Percentiles rank a stretch among this genome's conserved stretches.
Evolutionary conservation across 306 rosid genomes (phyloP).

Genomic region (Begonia fuchsioides): DNA sequence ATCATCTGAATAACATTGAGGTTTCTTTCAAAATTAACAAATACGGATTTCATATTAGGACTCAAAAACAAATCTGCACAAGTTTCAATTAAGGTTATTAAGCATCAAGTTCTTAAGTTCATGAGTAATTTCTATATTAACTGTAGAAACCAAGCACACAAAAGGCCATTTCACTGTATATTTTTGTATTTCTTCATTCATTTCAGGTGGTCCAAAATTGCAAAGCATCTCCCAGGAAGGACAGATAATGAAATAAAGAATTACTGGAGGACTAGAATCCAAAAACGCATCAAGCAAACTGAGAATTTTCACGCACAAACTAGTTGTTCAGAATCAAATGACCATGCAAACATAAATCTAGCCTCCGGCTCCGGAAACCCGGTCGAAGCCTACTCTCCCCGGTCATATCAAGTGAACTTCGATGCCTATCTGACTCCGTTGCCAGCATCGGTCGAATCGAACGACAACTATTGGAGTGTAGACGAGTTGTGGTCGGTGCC

Average conservation of each 20-base stretch:
- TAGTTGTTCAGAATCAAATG: slow-evolving; percentile 9
- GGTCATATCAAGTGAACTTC: slow-evolving; percentile 16
- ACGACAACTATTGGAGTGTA: slow-evolving; percentile 62
- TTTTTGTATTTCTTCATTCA: slow-evolving; percentile 1
- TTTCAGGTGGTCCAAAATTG: slow-evolving; percentile 67
- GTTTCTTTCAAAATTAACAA: neutral
- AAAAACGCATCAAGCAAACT: slow-evolving; percentile 49
- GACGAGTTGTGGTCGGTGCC: slow-evolving; percentile 95
- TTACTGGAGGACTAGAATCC: slow-evolving; percentile 74
- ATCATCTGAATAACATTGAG: too few relatives aligned
- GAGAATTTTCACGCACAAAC: slow-evolving; percentile 21
- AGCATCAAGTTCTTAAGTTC: too few relatives aligned
- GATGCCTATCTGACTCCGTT: slow-evolving; percentile 19
- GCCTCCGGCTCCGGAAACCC: slow-evolving; percentile 18
- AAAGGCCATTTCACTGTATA: neutral
- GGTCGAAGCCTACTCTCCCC: slow-evolving; percentile 32
- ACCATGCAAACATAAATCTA: slow-evolving; percentile 20
- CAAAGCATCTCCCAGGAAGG: slow-evolving; percentile 64
- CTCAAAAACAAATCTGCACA: too few relatives aligned
- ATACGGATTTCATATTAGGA: too few relatives aligned
- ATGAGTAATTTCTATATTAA: too few relatives aligned
- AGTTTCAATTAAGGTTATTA: too few relatives aligned
- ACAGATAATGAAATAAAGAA: slow-evolving; percentile 70
- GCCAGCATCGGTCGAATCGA: slow-evolving; percentile 13
- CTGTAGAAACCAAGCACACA: too few relatives aligned